Percentiles rank a stretch among this genome's conserved stretches.
Evolutionary conservation across 2,329 filamentous ascomycete species (phyloP).

Genomic region (Aspergillus caelatus): DNA sequence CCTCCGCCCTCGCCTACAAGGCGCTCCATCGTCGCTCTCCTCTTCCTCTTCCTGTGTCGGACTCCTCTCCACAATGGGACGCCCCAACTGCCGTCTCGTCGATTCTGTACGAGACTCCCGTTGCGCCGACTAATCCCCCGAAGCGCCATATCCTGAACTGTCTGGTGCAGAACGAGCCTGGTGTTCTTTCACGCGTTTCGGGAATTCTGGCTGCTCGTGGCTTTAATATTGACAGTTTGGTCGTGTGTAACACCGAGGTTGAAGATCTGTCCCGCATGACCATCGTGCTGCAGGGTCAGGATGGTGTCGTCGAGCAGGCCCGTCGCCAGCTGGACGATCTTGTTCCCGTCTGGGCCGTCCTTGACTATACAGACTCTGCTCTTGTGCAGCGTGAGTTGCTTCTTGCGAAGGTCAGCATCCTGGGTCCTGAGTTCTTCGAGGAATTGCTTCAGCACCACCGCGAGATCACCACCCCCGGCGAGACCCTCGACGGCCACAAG

Average conservation of each 20-base stretch:
- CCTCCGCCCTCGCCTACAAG: conserved; percentile 95
- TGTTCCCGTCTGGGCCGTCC: conserved; percentile 95
- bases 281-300: conserved; percentile 93
- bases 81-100: conserved; percentile 94
- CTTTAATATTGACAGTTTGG: conserved; percentile 98
- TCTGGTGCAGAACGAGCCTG: conserved; percentile 97
- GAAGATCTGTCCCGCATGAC: conserved; percentile 98
- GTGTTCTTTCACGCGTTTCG: conserved; percentile 93
- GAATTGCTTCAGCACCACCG: conserved; percentile 94
- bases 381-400: conserved; percentile 95
- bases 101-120: conserved; percentile 97
- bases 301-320: conserved; percentile 96
- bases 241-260: conserved; percentile 97
- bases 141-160: conserved; percentile 98
- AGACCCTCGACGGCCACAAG: conserved; percentile 36
- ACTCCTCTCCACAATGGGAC: conserved; percentile 77
- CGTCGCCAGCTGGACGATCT: conserved; percentile 93
- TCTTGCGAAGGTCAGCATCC: conserved; percentile 92
- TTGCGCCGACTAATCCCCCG: conserved; percentile 77
- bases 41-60: conserved; percentile 76
- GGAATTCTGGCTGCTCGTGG: conserved; percentile 93
- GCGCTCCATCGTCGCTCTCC: conserved; percentile 88
- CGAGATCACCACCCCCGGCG: conserved; percentile 70
- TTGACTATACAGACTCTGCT: conserved; percentile 91
- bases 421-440: conserved; percentile 97